Evolutionary conservation across 2,329 filamentous ascomycete genomes (phyloP).

Genomic region (Diplodia scrobiculata): DNA sequence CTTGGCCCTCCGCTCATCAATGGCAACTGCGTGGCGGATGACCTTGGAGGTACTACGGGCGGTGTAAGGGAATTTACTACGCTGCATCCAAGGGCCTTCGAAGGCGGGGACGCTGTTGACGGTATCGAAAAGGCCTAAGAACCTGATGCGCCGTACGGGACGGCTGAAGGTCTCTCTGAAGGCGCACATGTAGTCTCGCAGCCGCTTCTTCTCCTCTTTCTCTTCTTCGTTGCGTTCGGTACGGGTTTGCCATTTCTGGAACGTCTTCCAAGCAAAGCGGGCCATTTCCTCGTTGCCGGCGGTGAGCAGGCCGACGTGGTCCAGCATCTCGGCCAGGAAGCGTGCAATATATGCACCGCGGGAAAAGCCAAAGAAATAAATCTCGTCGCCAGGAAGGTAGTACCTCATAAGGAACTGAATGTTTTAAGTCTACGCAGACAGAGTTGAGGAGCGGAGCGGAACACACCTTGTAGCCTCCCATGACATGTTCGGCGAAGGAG

Average conservation of each 20-base stretch:
- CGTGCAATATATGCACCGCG: conserved; percentile 56
- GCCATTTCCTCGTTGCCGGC: conserved; percentile 86
- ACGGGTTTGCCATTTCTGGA: conserved; percentile 70
- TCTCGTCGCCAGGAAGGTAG: conserved; percentile 52
- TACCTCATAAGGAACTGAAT: conserved; percentile 53
- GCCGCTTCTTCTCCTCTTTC: conserved; percentile 58
- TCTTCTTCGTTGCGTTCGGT: conserved; percentile 49
- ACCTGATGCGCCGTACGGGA: conserved; percentile 71
- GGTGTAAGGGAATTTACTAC: conserved; percentile 72
- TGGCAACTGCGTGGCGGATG: conserved; percentile 69
- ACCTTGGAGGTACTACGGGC: conserved; percentile 59
- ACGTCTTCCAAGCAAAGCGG: conserved; percentile 80
- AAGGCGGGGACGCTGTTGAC: conserved; percentile 80
- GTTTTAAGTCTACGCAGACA: conserved; percentile 36
- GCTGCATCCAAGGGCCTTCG: conserved; percentile 74
- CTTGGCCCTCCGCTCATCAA: conserved; percentile 71
- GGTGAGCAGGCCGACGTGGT: conserved; percentile 75
- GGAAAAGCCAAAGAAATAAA: conserved; percentile 55
- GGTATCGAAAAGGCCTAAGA: conserved; percentile 78
- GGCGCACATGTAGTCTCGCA: conserved; percentile 74
- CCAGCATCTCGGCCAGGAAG: conserved; percentile 74
- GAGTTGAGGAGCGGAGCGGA: conserved; percentile 56
- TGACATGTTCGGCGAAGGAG: conserved; percentile 79
- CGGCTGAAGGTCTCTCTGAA: conserved; percentile 81
- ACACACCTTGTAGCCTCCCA: conserved; percentile 77